phyloP scores from a whole-genome alignment of 257 asterid genomes.

The Capsicum baccatum region DNA sequence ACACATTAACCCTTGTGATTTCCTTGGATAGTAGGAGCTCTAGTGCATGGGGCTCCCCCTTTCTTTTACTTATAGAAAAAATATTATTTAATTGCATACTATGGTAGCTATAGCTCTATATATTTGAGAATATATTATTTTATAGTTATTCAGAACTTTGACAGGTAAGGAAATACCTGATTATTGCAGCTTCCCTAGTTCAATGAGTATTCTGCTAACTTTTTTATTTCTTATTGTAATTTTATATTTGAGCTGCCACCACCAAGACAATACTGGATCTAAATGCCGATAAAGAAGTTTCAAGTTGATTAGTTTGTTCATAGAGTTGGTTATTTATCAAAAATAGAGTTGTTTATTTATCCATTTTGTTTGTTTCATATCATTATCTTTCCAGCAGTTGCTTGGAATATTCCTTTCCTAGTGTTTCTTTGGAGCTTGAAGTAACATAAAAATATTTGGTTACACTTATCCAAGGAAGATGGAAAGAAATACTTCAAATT shows the following conservation, averaged over 20 bases:
- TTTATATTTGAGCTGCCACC: not conserved
- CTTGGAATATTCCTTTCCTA: not conserved
- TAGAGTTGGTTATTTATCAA: not conserved
- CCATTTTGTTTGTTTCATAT: not conserved
- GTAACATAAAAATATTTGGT: not conserved
- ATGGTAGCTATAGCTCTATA: not conserved
- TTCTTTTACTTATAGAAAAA: no score
- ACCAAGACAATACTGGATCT: not conserved
- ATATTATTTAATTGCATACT: not conserved
- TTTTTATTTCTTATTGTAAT: not conserved
- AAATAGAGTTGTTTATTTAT: not conserved
- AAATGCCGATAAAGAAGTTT: not conserved
- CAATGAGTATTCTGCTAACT: not conserved
- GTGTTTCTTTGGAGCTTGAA: not conserved
- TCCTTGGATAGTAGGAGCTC: no score
- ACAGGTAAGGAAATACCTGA: not conserved
- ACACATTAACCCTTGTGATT: no score
- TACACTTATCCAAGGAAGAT: not conserved
- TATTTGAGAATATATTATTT: not conserved
- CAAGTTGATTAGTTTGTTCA: not conserved
- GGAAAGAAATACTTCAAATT: not conserved
- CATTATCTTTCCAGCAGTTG: conserved; percentile 6
- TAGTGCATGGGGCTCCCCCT: no score
- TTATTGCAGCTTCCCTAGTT: not conserved
- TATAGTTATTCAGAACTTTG: not conserved